Base-by-base conservation (phyloP, 2,329 filamentous ascomycete species). In the Fusarium vanettenii region DNA sequence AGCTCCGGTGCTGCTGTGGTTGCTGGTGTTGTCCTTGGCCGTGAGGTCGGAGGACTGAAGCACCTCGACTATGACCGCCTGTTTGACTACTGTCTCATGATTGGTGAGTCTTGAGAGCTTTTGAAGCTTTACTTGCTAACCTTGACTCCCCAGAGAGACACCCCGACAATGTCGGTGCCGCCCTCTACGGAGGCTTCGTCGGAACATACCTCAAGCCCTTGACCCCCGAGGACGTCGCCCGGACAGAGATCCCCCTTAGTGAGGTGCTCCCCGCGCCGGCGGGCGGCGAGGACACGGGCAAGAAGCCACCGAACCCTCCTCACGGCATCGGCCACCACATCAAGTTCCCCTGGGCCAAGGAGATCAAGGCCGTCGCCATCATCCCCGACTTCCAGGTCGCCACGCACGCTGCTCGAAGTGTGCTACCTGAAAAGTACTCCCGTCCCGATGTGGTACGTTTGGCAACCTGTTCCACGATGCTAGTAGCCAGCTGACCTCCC, bases 81-180 rank as follows among this genome's bases (percentile, higher is more conserved):
- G 81, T 92, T 99, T 79, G 97, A 99, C 85, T 99, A 95, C 83
- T 98, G 95, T 81, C 87, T 99, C 76, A 99, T 99, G 97, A 97
- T 98, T 84, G 94, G 92, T 93, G 83, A 75, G 86, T 81, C 25
- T 10, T 48, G 6, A 20, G 33, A 18, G 4, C 60, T 14, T 41
- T 31, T 43, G 20, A 5, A n/a, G 59, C 59, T 25, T 9, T 18
- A 35, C 33, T 71, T 79, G 65, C 48, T 52, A 52, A 52, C 48
- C 78, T 70, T 29, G 33, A 11, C 27, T 29, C 16, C 82, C 4
- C 71, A 92, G 91, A 98, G 84, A 91, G 95, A 74, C 95, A 98
- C 83, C 95, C 95, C 13, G 95, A 98, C 85, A 98, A 98, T 81
- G 95, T 99, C 61, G 97, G 95, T 67, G 97, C 97, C 16, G 95